Percentiles rank a stretch among this genome's conserved stretches.
Evolutionary conservation across 352 stramenopile genomes (phyloP).

Genomic region (Poterioochromonas sp.): DNA sequence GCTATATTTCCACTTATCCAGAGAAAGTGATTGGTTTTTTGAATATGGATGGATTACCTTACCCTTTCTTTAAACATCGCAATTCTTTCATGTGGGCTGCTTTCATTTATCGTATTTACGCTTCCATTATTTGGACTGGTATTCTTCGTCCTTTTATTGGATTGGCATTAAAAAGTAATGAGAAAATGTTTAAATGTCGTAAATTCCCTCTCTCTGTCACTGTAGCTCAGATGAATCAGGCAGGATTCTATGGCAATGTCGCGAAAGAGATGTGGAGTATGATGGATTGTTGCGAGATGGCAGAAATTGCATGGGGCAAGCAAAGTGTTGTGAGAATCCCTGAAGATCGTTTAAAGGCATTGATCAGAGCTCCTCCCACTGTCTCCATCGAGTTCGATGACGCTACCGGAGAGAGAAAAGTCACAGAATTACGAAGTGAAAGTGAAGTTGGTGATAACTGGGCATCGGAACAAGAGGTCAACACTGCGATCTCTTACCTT

Average conservation of each 20-base stretch:
- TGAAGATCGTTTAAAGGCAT: background rate
- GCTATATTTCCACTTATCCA: background rate
- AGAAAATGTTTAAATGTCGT: background rate
- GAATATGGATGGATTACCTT: constrained; percentile 15
- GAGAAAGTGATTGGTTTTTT: constrained; percentile 20
- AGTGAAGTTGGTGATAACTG: background rate
- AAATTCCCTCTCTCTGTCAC: background rate
- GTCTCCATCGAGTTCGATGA: background rate
- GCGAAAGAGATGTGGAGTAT: background rate
- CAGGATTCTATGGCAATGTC: constrained; percentile 3
- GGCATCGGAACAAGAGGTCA: background rate
- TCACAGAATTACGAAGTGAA: background rate
- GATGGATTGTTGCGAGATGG: constrained; percentile 21
- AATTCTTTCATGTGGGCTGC: background rate
- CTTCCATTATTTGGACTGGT: background rate
- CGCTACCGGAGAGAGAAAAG: background rate
- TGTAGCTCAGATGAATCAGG: constrained; percentile 1
- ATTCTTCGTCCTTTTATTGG: background rate
- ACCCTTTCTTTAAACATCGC: background rate
- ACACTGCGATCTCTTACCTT: background rate
- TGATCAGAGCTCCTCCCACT: background rate
- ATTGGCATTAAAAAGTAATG: background rate
- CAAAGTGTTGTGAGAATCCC: background rate
- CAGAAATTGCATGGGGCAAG: background rate
- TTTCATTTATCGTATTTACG: constrained; percentile 12